phyloP scores from a whole-genome alignment of 257 asterid genomes.

The Phtheirospermum japonicum region DNA sequence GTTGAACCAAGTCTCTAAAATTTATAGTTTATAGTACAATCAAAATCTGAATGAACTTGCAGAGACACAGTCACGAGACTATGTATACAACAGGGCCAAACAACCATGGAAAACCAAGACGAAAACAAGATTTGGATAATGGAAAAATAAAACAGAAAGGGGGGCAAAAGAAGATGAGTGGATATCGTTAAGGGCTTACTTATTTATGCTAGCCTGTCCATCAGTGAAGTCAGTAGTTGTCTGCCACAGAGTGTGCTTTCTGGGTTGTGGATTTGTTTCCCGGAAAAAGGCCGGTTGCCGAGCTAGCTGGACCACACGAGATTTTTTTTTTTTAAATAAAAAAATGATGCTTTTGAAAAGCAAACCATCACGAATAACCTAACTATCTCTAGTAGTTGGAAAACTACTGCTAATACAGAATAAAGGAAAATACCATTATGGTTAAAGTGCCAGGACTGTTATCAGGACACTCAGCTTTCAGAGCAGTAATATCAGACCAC shows the following conservation, averaged over 20 bases:
- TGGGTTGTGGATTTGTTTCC: conserved; percentile 88
- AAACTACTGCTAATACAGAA: neutral
- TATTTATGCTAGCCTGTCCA: conserved; percentile 71
- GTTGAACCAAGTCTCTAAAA: conserved; percentile 2
- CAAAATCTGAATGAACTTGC: neutral
- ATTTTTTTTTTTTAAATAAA: neutral
- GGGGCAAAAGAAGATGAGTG: neutral
- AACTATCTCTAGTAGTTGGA: neutral
- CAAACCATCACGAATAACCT: neutral
- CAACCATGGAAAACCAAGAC: conserved; percentile 7
- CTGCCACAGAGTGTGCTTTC: conserved; percentile 91
- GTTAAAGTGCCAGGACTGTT: conserved; percentile 55
- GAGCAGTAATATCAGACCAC: conserved; percentile 73
- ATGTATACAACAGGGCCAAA: neutral
- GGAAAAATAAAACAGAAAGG: conserved; percentile 11
- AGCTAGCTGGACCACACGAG: conserved; percentile 49
- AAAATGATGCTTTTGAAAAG: neutral
- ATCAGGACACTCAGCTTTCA: conserved; percentile 69
- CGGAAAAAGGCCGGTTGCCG: conserved; percentile 65
- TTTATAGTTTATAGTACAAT: neutral
- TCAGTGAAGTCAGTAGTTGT: conserved; percentile 69
- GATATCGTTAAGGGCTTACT: conserved; percentile 37
- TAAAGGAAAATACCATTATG: conserved; percentile 47
- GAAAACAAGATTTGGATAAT: neutral
- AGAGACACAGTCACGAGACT: conserved; percentile 6